Base-by-base conservation (phyloP, 441 rosid genomes). In the Macaranga tanarius region DNA sequence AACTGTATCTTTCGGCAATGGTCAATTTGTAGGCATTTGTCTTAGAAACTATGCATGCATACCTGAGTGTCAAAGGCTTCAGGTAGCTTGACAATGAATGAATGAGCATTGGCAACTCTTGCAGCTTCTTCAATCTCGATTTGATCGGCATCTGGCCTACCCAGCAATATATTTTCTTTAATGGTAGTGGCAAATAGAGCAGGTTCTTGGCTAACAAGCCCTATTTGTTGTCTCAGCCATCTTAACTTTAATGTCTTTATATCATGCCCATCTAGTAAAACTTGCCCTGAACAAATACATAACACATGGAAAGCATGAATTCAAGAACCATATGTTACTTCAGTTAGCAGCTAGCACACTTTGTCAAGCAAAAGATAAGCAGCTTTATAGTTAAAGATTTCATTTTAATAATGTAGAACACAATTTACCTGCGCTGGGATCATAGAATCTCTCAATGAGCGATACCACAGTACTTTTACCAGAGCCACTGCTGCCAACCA, bases 391-490 rank as follows among this genome's bases (percentile, higher is more conserved):
- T 3, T 56, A 42, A 42, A 75, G 13, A 9, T n/a, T 12, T 38
- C 20, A 17, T 23, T 10, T 42, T 20, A 26, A 40, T 16, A 61
- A 44, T 25, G 8, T 62, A 45, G 64, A 65, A 22, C 55, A 55
- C 44, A 26, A 38, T 62, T 72, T 82, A 94, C 99, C 99, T 85
- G 97, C 85, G 72, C 70, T 80, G 34, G 99, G 99, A 82, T 93
- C 97, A 45, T 96, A 96, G 78, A 96, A 96, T 85, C 99, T 78
- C 81, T 96, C 99, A 25, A 96, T 96, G 75, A 96, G 94, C 19
- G 99, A 88, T n/a, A 96, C 99, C 38, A 92, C 97, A 0, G 99
- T 96, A 82, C 99, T 96, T 85, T 96, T 96, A 15, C 99, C 99
- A 4, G 98, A 96, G 76, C 99, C 99, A 19, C 99, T 96, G 83